Evolutionary conservation across 2,329 filamentous ascomycete species (phyloP).

Genomic region (Stemphylium beticola): DNA sequence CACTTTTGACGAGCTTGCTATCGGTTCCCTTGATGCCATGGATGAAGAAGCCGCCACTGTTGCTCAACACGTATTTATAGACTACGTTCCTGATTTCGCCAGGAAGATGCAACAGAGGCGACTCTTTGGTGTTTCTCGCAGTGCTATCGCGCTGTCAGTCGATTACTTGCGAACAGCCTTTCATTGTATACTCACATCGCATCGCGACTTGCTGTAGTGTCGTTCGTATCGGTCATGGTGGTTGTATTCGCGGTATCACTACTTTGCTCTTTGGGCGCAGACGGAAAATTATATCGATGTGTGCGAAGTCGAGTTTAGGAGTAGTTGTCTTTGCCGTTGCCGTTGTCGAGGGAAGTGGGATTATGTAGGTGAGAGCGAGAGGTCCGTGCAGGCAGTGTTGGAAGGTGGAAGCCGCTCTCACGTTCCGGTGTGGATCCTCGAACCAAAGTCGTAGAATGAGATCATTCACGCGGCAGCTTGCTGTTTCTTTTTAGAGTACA

Average conservation of each 20-base stretch:
- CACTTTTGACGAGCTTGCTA: background rate
- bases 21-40: background rate
- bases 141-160: background rate
- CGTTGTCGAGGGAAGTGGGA: too few species aligned
- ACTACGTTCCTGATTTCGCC: constrained; percentile 9
- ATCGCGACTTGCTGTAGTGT: background rate
- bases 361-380: too few species aligned
- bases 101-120: constrained; percentile 7
- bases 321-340: too few species aligned
- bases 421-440: too few species aligned
- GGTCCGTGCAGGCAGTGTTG: background rate
- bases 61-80: background rate
- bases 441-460: background rate
- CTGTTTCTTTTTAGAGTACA: constrained; percentile 51
- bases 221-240: background rate
- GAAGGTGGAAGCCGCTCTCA: too few species aligned
- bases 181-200: background rate
- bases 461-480: constrained; percentile 17
- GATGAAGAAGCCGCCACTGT: background rate
- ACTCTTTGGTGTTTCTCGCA: background rate
- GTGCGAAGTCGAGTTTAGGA: too few species aligned
- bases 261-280: too few species aligned
- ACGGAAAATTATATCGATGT: too few species aligned
- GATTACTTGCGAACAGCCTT: background rate
- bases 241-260: too few species aligned